Base-by-base conservation (phyloP, 2,329 filamentous ascomycete genomes). In the Aurifilum marmelostoma region DNA sequence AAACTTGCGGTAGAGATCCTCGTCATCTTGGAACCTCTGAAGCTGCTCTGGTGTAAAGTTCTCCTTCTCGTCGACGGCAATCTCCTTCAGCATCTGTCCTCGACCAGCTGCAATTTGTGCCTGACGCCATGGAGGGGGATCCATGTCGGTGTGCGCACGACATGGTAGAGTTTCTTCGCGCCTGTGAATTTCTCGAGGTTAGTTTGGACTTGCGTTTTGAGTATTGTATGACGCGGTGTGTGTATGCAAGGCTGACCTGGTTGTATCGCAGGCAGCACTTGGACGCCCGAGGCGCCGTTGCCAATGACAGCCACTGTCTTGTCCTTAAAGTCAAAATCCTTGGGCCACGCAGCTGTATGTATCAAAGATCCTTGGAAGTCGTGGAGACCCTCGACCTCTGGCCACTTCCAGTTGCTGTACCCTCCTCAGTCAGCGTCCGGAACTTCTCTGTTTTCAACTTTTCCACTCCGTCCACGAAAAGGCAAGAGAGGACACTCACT, bases 281-380 rank as follows among this genome's bases (percentile, higher is more conserved):
- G 86, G 18, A 88, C 80, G 0, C 84, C 86, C 0, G 84, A 85
- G 24, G 85, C 80, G 8, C 85, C 85, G 65, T 85, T 87, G 11
- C 86, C 86, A 63, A 89, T 86, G n/a, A 89, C 79, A 2, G 82
- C 85, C 9, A 88, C 82, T 0, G 78, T 80, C 74, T 87, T 88
- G 69, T 80, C 81, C n/a, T 78, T 74, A 68, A 81, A 80, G 63
- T 86, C 81, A 54, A 86, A 83, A 24, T 79, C 75, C 39, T 83
- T 77, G 1, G 84, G 83, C 85, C 86, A 89, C 21, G 77, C 78
- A 1, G 86, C 85, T 4, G 83, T 87, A 73, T 89, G 86, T 41
- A 88, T 77, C 8, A 86, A 72, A 1, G 80, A 75, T 11, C 86
- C 86, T 58, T 80, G 73, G 73, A 85, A 88, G 14, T 75, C 73